Conservation (phyloP, 305 asterid species). For the Fraxinus ornus region DNA sequence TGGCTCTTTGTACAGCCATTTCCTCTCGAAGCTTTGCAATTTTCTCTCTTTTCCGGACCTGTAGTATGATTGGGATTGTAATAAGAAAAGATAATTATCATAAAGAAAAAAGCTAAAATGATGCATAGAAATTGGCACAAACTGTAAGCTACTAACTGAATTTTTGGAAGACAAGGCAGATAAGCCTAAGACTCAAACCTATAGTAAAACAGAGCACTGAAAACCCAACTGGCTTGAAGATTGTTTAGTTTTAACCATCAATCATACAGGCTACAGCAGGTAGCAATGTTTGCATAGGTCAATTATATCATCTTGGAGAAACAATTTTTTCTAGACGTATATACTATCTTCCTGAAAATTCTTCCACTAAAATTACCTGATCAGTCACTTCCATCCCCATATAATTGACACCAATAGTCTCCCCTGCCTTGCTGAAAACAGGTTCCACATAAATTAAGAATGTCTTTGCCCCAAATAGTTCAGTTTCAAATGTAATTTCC, state of each 20-base stretch:
- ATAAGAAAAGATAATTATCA: constrained; percentile 10
- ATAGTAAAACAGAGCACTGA: neutral
- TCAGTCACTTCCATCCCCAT: constrained; percentile 98
- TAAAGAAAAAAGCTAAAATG: neutral
- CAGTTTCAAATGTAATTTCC: constrained; percentile 90
- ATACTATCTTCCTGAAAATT: neutral
- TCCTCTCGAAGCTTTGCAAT: constrained; percentile 87
- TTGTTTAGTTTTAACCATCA: neutral
- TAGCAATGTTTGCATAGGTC: neutral
- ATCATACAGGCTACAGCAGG: neutral
- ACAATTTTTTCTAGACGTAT: neutral
- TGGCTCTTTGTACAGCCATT: constrained; percentile 87
- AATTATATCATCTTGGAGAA: neutral
- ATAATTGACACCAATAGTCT: constrained; percentile 81
- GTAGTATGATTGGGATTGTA: constrained; percentile 9
- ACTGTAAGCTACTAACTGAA: neutral
- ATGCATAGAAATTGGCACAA: neutral
- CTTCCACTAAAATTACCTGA: constrained; percentile 43
- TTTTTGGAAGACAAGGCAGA: neutral
- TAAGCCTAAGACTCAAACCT: neutral
- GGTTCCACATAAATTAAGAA: constrained; percentile 63
- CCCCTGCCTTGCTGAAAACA: constrained; percentile 82
- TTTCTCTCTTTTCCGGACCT: constrained; percentile 81
- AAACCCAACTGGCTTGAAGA: neutral
- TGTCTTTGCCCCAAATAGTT: constrained; percentile 74